Evolutionary conservation across 352 stramenopile species (phyloP), one percentile per base, ranked within the genome.

Genomic region (Nothophytophthora sp.): DNA sequence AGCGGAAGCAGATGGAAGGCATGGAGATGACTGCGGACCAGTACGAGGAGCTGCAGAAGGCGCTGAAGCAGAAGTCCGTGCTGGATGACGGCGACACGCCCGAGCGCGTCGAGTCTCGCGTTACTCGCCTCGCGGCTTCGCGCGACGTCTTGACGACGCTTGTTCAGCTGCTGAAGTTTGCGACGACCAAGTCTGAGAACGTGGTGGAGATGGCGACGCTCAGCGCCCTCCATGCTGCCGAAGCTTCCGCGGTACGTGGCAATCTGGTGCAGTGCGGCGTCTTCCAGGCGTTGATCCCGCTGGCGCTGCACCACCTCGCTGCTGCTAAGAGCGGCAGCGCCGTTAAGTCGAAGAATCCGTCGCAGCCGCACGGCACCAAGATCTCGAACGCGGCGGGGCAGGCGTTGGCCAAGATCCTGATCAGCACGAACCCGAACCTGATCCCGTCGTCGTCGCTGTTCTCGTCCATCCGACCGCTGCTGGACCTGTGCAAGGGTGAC

Each of bases 11-110:
- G 55, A 98, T 99, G 75, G 81, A 95, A 25, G 93, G 94, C 9
- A 98, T 98, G 76, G 96, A 99, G 55, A 91, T 99, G 50, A 98
- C 94, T 0, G 82, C 95, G 27, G 95, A 99, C 52, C 95, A 99
- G 69, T 99, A 99, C 67, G 96, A 99, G 78, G 86, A 99, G 66
- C 74, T 99, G 15, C 91, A 98, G 67, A 87, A 95, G 42, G 84
- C 98, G 38, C 71, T 95, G 16, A 95, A 95, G 48, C 90, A 97
- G 49, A 98, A 99, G 60, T 98, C 93, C 12, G 73, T 90, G 23
- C 83, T 99, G 38, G 92, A 95, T 22, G 86, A 95, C 39, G 83
- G 98, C 18, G 90, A 98, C 44, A 78, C 81, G 5, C 66, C 76
- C 3, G 89, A 97, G 10, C 64, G 77, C 9, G 81, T 96, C 3